phyloP scores from a whole-genome alignment of 2,329 filamentous ascomycete genomes.

The Pseudocercospora pini-densiflorae region DNA sequence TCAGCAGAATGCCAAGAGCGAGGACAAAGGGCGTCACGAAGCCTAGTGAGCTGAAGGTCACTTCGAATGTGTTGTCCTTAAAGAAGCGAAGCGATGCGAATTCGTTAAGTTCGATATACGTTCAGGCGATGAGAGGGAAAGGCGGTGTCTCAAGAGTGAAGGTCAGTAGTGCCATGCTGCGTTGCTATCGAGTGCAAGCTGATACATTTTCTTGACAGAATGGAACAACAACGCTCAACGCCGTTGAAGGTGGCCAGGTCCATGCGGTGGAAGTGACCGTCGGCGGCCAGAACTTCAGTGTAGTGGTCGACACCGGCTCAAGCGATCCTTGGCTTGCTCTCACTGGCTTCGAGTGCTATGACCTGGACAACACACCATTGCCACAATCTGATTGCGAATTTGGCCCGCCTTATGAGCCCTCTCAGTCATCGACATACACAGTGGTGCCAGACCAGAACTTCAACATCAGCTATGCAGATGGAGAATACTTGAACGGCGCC shows the following conservation, averaged over 20 bases:
- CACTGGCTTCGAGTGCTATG: constrained; percentile 34
- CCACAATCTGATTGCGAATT: constrained; percentile 38
- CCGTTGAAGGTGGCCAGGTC: constrained; percentile 35
- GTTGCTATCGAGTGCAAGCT: background rate
- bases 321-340: constrained; percentile 53
- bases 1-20: constrained; percentile 26
- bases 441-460: constrained; percentile 48
- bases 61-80: constrained; percentile 32
- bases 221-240: constrained; percentile 24
- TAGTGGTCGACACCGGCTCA: constrained; percentile 54
- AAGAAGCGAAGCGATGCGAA: constrained; percentile 23
- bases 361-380: constrained; percentile 17
- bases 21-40: constrained; percentile 12
- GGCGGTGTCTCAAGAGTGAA: constrained; percentile 24
- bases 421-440: constrained; percentile 41
- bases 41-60: constrained; percentile 30
- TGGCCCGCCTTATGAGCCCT: constrained; percentile 37
- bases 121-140: constrained; percentile 32
- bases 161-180: constrained; percentile 12
- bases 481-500: constrained; percentile 46
- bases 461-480: constrained; percentile 51
- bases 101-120: constrained; percentile 35
- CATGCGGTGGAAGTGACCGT: constrained; percentile 38
- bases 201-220: constrained; percentile 20
- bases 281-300: constrained; percentile 39